Evolutionary conservation across 345 rosid species (phyloP), one percentile per base, ranked within the genome.

Genomic region (Hevea brasiliensis): DNA sequence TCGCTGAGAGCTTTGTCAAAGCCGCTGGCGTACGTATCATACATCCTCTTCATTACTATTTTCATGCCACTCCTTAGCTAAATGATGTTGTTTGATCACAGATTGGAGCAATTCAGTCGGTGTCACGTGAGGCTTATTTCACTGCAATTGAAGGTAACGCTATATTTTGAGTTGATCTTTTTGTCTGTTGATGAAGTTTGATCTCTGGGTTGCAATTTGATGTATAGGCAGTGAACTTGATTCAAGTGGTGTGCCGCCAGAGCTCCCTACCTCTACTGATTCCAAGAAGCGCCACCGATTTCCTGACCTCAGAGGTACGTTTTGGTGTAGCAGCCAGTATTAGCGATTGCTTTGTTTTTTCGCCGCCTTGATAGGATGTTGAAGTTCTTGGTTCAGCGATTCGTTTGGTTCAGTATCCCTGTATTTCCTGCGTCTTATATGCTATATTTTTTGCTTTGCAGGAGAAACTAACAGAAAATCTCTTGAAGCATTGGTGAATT

Each of bases 101-200:
- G 98, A 91, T 92, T 47, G 97, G 98, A 76, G 95, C 94, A n/a
- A 60, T 87, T 74, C 97, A 91, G 74, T 90, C 96, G 3, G 91
- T 87, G 61, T 84, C 94, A 0, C 82, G 90, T 82, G 97, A 95
- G 54, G 91, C 91, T 76, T 95, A 88, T 63, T 84, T 87, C 65
- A 80, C 88, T 2, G 94, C 89, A 2, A 42, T 84, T 58, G 92
- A 93, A 62, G 88, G 98, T 89, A 62, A 21, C 23, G 12, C 20
- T 59, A 2, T 20, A 23, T 53, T 1, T 1, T 13, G 17, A 17
- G 0, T 29, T 3, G 1, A 44, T 6, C 47, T 60, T 48, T 27
- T 74, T 58, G 0, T 47, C 20, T 27, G 17, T 47, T 9, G 14
- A n/a, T n/a, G 27, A 17, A 61, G 37, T 32, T 32, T 48, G n/a